phyloP scores from a whole-genome alignment of 768 basidiomycete species.

The Auriculariales sp. region DNA sequence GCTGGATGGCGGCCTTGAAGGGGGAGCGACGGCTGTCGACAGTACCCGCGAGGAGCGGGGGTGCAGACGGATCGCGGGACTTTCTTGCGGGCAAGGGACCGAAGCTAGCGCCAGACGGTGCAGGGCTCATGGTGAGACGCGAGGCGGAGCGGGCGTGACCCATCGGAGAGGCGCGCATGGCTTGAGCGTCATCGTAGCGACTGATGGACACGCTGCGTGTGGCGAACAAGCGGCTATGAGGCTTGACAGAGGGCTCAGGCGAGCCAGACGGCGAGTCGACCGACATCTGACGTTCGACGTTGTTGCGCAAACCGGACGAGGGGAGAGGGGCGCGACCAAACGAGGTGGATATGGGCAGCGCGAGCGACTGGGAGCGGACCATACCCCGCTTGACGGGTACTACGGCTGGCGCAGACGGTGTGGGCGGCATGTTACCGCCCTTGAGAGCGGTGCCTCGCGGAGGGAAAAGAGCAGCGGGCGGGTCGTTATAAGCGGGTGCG shows the following conservation, averaged over 20 bases:
- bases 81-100: conserved; percentile 21
- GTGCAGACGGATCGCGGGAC: conserved; percentile 39
- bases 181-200: background rate
- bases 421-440: no score
- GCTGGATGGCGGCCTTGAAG: background rate
- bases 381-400: background rate
- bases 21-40: background rate
- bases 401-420: no score
- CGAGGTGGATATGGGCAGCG: background rate
- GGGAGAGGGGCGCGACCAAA: background rate
- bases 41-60: conserved; percentile 41
- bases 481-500: background rate
- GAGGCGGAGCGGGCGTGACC: conserved; percentile 36
- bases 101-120: conserved; percentile 27
- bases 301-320: background rate
- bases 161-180: conserved; percentile 30
- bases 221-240: background rate
- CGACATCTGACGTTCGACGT: background rate
- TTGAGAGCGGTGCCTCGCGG: no score
- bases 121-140: conserved; percentile 54
- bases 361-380: background rate
- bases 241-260: background rate
- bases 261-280: background rate
- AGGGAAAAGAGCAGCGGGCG: background rate
- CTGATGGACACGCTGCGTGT: background rate